Evolutionary conservation across 805 yeast species (phyloP), one percentile per base, ranked within the genome.

Genomic region (Candida maris): DNA sequence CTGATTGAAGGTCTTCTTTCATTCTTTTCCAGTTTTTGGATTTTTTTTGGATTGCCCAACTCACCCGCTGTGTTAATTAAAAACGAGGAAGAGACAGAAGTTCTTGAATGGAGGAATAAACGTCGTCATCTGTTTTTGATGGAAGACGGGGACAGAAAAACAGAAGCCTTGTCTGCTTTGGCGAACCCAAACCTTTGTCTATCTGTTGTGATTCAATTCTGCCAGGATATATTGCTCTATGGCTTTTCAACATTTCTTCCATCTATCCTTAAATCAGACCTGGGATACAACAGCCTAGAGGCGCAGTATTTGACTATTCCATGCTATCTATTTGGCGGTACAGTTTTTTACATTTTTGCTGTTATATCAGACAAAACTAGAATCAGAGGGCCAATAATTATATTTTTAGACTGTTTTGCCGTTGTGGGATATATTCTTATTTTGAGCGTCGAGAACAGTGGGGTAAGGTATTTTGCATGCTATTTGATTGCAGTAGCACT

Each of bases 191-290:
- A 65, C 40, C 56, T 65, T 19, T 52, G 57, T 32, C 39, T 59
- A 15, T 56, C 65, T 19, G 57, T 61, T 34, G 37, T 53, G n/a
- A 65, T 65, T 42, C 73, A 70, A 46, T 70, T 71, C 46, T 68
- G 74, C 51, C 65, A 54, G 32, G 72, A 69, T 46, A 43, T 61
- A 10, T 54, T 64, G 6, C 48, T 67, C 22, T 71, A 68, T 44
- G 75, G 75, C 8, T 65, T 61, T 36, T 51, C 64, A 1, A 64
- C 68, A 1, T 69, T 68, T 38, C 49, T 67, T 32, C 71, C 74
- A 7, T 53, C 64, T 3, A 66, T 68, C 32, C 49, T 69, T 37
- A 23, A 38, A 13, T 53, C 58, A 26, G 61, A 54, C 12, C 41
- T 64, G 18, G 65, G 65, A 1, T 63, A 46, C 39, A 45, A 41